Evolutionary conservation across 139 green algal genomes (phyloP), one percentile per base, ranked within the genome.

Genomic region (Microglena sp.): DNA sequence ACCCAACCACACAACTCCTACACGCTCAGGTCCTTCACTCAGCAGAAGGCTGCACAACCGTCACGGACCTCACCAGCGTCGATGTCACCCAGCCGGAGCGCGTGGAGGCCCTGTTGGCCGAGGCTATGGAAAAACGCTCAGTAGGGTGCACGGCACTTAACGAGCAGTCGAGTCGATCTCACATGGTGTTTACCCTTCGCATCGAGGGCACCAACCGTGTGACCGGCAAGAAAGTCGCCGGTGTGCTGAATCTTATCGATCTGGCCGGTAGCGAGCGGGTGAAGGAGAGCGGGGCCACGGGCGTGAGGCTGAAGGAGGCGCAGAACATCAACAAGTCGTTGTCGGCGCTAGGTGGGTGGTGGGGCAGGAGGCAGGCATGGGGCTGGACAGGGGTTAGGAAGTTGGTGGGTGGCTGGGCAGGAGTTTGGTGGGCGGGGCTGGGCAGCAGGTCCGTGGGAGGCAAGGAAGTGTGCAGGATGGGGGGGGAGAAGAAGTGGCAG

Each of bases 241-340:
- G 79, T 30, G 77, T 84, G 55, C 80, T 95, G 6, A 88, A 94
- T 72, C 81, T 95, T 22, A 88, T 95, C 34, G 86, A 94, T 74
- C 76, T 94, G 45, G 88, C 88, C 2, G 89, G 90, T 67, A 90
- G 77, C 40, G 90, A 96, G 80, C 79, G 90, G 4, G 84, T 95
- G 29, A 87, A 89, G 64, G 81, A 86, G 58, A 90, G 74, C 62
- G 87, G 90, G 5, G 88, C 90, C 0, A 76, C 74, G 22, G 91
- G 91, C 0, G 61, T 84, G 35, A 76, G 87, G 61, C 79, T 97
- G 40, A 88, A 87, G 76, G 91, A 97, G 83, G 91, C 91, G 1
- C 86, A 94, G 65, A 77, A 84, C 78, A 97, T 97, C 85, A 97
- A 97, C 84, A 94, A 89, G 72, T 83, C 66, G 54, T 79, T 95